phyloP scores from a whole-genome alignment of 768 basidiomycete species.

The Epithele typhae region DNA sequence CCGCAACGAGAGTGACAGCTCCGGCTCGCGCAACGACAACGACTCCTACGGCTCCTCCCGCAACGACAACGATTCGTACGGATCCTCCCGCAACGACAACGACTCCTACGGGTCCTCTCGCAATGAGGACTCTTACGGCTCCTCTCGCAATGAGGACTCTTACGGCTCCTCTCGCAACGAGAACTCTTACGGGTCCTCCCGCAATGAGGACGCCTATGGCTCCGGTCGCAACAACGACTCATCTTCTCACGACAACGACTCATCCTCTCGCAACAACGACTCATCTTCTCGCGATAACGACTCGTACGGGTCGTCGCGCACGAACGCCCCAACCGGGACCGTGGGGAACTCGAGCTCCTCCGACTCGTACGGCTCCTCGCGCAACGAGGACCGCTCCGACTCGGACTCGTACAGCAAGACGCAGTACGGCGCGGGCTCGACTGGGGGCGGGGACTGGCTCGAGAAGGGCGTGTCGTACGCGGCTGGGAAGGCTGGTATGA shows the following conservation, averaged over 20 bases:
- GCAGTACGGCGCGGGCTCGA: conserved; percentile 17
- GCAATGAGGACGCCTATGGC: conserved; percentile 2
- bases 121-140: conserved; percentile 7
- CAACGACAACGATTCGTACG: conserved; percentile 8
- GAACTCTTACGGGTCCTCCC: conserved; percentile 2
- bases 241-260: conserved; percentile 1
- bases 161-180: conserved; percentile 5
- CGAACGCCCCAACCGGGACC: too few species aligned
- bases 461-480: conserved; percentile 35
- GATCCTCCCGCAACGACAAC: conserved; percentile 3
- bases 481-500: conserved; percentile 38
- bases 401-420: conserved; percentile 19
- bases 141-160: conserved; percentile 3
- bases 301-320: not conserved
- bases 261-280: conserved; percentile 3
- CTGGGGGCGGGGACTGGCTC: conserved; percentile 28
- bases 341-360: conserved; percentile 4
- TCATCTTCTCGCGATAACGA: conserved; percentile 1
- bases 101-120: conserved; percentile 6
- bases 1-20: conserved; percentile 3
- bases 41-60: conserved; percentile 2
- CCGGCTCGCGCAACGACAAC: not conserved
- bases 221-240: not conserved
- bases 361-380: conserved; percentile 6
- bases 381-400: conserved; percentile 1